phyloP scores from a whole-genome alignment of 306 rosid species.

The Quercus alba region DNA sequence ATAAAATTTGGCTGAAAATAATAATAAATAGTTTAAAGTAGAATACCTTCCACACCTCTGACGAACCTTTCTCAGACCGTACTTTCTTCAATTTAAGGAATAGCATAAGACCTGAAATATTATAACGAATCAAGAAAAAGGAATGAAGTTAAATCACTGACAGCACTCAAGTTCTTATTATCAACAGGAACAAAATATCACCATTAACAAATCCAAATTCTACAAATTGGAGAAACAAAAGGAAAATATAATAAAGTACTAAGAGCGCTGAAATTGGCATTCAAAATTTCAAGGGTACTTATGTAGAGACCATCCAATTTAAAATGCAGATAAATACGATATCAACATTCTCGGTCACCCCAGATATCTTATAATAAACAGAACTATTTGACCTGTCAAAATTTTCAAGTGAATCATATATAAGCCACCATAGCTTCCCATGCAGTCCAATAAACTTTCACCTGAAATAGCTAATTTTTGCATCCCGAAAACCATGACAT shows the following conservation, averaged over 20 bases:
- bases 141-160: not conserved
- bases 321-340: not conserved
- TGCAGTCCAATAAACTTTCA: not conserved
- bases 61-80: slow-evolving; percentile 61
- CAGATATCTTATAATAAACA: not conserved
- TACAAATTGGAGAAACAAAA: not conserved
- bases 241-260: not conserved
- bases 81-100: slow-evolving; percentile 50
- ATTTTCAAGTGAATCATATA: not conserved
- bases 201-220: not conserved
- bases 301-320: not conserved
- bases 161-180: not conserved
- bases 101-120: slow-evolving; percentile 47
- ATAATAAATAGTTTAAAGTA: not conserved
- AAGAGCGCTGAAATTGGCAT: not conserved
- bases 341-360: not conserved
- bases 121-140: not conserved
- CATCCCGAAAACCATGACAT: not conserved
- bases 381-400: not conserved
- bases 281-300: not conserved
- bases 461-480: not conserved
- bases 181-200: not conserved
- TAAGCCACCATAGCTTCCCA: not conserved
- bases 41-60: slow-evolving; percentile 73
- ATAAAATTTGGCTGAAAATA: not conserved